phyloP scores from a whole-genome alignment of 352 stramenopile genomes.

The Phytophthora tubulina region DNA sequence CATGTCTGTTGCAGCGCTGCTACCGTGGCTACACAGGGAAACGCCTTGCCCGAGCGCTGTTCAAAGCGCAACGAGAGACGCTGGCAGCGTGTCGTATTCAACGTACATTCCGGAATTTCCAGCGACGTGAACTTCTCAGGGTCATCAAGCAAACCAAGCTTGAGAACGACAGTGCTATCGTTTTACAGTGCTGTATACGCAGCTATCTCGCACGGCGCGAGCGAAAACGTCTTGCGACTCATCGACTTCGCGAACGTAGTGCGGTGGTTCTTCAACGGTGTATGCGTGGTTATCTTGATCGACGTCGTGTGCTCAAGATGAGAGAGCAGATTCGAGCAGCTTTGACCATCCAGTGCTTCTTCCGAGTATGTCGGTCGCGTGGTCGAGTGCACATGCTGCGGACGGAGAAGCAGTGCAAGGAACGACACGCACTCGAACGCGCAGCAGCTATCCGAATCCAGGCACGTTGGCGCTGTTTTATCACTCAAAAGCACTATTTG shows the following conservation, averaged over 20 bases:
- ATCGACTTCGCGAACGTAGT: constrained; percentile 29
- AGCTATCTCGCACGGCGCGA: constrained; percentile 64
- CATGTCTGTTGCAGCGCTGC: constrained; percentile 67
- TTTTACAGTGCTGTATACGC: constrained; percentile 67
- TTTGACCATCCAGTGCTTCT: constrained; percentile 64
- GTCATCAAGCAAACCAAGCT: constrained; percentile 75
- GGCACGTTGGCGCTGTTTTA: constrained; percentile 50
- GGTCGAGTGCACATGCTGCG: constrained; percentile 51
- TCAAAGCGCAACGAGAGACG: constrained; percentile 68
- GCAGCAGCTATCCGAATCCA: constrained; percentile 63
- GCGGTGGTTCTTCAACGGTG: constrained; percentile 61
- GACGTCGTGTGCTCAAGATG: constrained; percentile 37
- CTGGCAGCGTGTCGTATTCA: constrained; percentile 73
- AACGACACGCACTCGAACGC: constrained; percentile 35
- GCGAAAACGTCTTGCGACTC: constrained; percentile 31
- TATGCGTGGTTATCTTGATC: constrained; percentile 60
- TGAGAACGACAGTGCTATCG: constrained; percentile 62
- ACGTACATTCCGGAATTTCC: constrained; percentile 70
- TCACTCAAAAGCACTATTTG: constrained; percentile 47
- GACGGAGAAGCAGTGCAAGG: constrained; percentile 45
- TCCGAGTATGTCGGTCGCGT: constrained; percentile 51
- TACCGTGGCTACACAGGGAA: constrained; percentile 87
- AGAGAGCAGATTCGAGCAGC: constrained; percentile 52
- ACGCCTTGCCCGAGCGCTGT: constrained; percentile 66
- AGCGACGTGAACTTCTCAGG: constrained; percentile 61